phyloP scores from a whole-genome alignment of 495 filamentous ascomycete species.

The Choiromyces venosus region DNA sequence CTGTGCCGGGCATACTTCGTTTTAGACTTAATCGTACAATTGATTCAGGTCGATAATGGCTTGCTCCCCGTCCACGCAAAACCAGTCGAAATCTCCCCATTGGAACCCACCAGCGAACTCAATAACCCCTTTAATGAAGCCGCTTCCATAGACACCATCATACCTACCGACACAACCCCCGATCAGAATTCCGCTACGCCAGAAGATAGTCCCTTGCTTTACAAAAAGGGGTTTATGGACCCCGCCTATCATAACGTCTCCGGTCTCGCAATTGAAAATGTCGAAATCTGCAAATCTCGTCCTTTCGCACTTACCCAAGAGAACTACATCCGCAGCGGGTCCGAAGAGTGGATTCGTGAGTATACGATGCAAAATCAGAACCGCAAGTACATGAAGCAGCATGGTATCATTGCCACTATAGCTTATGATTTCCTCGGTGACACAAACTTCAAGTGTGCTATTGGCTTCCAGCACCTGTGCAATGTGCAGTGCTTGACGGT shows the following conservation, averaged over 20 bases:
- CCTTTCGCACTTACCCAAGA: slow-evolving; percentile 33
- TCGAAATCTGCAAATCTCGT: slow-evolving; percentile 39
- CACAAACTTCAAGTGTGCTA: slow-evolving; percentile 36
- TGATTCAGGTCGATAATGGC: neutral
- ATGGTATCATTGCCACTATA: slow-evolving; percentile 34
- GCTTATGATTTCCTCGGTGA: slow-evolving; percentile 39
- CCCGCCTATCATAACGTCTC: slow-evolving; percentile 20
- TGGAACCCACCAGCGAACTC: neutral
- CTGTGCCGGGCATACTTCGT: neutral
- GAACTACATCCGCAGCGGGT: slow-evolving; percentile 32
- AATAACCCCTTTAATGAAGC: neutral
- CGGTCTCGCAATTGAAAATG: slow-evolving; percentile 24
- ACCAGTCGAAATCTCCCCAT: neutral
- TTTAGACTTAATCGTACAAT: neutral
- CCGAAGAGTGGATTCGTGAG: slow-evolving; percentile 29
- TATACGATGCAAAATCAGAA: slow-evolving; percentile 27
- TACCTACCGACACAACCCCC: neutral
- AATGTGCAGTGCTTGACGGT: slow-evolving; percentile 28
- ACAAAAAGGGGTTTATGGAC: neutral
- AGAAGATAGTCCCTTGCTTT: neutral
- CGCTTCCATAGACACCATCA: neutral
- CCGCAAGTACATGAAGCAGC: slow-evolving; percentile 27
- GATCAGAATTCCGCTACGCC: neutral
- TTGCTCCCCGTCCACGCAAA: neutral
- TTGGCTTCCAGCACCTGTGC: slow-evolving; percentile 29